These are phyloP conservation scores for Vigna mungo DNA, from an alignment of 306 rosid genomes.

Conservation along the genomic window DNA sequence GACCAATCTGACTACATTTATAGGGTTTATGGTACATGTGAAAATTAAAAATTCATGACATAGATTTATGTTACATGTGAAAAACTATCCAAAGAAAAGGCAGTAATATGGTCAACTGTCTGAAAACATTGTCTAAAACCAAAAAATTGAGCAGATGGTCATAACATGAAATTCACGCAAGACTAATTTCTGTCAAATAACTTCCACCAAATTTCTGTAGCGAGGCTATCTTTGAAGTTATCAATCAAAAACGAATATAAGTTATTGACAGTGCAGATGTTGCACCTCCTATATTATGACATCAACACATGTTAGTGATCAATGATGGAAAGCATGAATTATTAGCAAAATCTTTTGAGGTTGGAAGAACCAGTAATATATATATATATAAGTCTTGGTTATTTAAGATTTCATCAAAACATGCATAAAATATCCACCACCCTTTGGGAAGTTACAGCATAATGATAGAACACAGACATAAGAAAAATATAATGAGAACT, in stretches of 20 bases:
- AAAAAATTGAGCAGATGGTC: background rate
- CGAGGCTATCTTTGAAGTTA: background rate
- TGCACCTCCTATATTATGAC: slow-evolving; percentile 17
- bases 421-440: slow-evolving; percentile 4
- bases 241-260: background rate
- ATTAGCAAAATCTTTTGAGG: background rate
- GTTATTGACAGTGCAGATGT: background rate
- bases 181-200: slow-evolving; percentile 9
- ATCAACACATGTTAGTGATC: background rate
- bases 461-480: slow-evolving; percentile 13
- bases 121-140: background rate
- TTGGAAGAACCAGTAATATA: background rate
- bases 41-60: background rate
- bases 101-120: background rate
- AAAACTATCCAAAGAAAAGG: background rate
- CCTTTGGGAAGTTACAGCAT: slow-evolving; percentile 1
- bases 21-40: too few species aligned
- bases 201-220: background rate
- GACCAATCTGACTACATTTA: too few species aligned
- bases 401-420: slow-evolving; percentile 8
- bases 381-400: background rate
- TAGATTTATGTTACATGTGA: background rate
- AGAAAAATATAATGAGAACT: slow-evolving; percentile 37
- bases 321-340: background rate
- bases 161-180: background rate